A percentile compares a stretch with the other conserved stretches of the same genome.
These are phyloP conservation scores for Alectoria sarmentosa DNA, from an alignment of 495 filamentous ascomycete genomes.

Conservation along the genomic window DNA sequence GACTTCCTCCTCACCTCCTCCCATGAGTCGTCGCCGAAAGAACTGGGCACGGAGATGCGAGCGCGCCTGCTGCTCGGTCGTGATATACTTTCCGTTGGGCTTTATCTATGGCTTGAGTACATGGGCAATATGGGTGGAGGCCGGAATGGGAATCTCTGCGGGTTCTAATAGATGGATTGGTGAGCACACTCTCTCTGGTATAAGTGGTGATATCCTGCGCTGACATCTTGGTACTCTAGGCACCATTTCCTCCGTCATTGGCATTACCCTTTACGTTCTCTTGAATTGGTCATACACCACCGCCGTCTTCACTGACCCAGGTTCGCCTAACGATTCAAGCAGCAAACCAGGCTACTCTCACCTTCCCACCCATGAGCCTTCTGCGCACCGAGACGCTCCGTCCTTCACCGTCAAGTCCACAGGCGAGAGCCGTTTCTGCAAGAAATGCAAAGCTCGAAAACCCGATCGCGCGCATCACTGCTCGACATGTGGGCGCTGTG, in stretches of 20 bases:
- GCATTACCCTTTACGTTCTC: constrained; percentile 64
- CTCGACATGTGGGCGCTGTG: constrained; percentile 83
- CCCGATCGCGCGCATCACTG: constrained; percentile 97
- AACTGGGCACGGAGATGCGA: constrained; percentile 71
- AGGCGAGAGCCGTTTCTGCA: constrained; percentile 82
- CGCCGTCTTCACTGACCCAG: constrained; percentile 88
- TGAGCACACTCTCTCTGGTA: constrained; percentile 31
- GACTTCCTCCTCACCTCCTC: constrained; percentile 45
- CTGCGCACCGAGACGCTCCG: constrained; percentile 40
- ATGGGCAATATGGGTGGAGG: constrained; percentile 86
- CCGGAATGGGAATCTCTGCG: constrained; percentile 58
- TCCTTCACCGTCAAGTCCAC: constrained; percentile 85
- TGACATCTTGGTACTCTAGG: constrained; percentile 28
- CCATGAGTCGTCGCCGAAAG: constrained; percentile 38
- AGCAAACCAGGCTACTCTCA: constrained; percentile 49
- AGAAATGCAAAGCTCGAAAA: constrained; percentile 91
- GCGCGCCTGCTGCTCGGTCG: constrained; percentile 70
- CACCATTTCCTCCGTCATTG: constrained; percentile 46
- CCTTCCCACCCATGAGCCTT: constrained; percentile 55
- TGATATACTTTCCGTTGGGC: constrained; percentile 78
- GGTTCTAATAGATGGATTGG: constrained; percentile 25
- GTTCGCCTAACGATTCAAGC: constrained; percentile 52
- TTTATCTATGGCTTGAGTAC: constrained; percentile 86
- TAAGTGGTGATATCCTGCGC: constrained; percentile 22
- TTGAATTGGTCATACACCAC: constrained; percentile 83